phyloP scores from a whole-genome alignment of 257 asterid species.

The Salvia rosmarinus region DNA sequence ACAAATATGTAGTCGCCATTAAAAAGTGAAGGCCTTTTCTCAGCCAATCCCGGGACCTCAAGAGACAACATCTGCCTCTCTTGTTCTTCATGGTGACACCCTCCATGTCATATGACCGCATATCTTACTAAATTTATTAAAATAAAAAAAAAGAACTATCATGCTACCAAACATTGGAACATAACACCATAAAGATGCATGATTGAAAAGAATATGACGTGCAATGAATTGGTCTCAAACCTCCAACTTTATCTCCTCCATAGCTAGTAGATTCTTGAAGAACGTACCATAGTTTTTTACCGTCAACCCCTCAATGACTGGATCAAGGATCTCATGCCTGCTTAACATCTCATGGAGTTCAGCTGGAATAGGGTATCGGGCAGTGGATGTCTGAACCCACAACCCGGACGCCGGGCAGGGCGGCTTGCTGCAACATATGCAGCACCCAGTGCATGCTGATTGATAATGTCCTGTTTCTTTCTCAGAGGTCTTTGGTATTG shows the following conservation, averaged over 20 bases:
- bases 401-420: constrained; percentile 51
- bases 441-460: constrained; percentile 43
- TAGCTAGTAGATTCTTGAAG: constrained; percentile 64
- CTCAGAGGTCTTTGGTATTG: constrained; percentile 62
- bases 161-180: constrained; percentile 11
- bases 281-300: constrained; percentile 49
- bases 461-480: constrained; percentile 53
- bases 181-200: constrained; percentile 9
- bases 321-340: constrained; percentile 62
- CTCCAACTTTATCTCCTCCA: constrained; percentile 98
- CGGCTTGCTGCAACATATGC: constrained; percentile 62
- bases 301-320: constrained; percentile 54
- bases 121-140: constrained; percentile 60
- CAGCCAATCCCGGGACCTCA: constrained; percentile 97
- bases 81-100: constrained; percentile 55
- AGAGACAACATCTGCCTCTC: constrained; percentile 59
- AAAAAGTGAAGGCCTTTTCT: constrained; percentile 94
- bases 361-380: constrained; percentile 59
- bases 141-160: constrained; percentile 17
- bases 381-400: constrained; percentile 41
- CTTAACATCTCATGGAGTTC: constrained; percentile 56
- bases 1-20: constrained; percentile 67
- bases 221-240: constrained; percentile 39
- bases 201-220: neutral
- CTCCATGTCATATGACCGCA: constrained; percentile 85